A percentile compares a stretch with the other conserved stretches of the same genome.
phyloP scores from a whole-genome alignment of 352 stramenopile genomes.

The Blastocystis sp. region DNA sequence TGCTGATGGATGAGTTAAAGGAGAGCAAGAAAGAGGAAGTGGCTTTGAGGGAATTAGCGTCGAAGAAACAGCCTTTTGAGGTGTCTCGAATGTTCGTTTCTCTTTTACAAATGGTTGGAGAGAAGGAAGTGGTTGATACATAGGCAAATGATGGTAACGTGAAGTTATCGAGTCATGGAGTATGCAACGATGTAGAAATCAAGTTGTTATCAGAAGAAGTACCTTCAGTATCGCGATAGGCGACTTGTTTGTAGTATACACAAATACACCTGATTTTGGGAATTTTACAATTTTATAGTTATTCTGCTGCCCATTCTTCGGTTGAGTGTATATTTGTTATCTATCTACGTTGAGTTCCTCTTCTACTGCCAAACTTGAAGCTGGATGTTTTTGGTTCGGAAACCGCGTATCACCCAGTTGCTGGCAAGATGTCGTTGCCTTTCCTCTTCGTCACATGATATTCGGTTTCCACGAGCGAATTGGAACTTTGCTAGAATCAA shows the following conservation, averaged over 20 bases:
- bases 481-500: not conserved
- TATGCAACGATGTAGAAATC: not conserved
- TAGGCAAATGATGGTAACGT: conserved; percentile 44
- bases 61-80: not conserved
- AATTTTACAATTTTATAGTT: too few relatives aligned
- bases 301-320: too few relatives aligned
- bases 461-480: not conserved
- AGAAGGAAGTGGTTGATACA: not conserved
- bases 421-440: not conserved
- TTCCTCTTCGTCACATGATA: not conserved
- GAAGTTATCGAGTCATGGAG: not conserved
- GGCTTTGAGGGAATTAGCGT: not conserved
- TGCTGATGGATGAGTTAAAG: not conserved
- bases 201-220: not conserved
- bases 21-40: not conserved
- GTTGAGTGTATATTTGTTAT: not conserved
- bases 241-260: not conserved
- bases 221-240: not conserved
- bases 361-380: not conserved
- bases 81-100: conserved; percentile 45
- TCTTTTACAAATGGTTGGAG: not conserved
- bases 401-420: not conserved
- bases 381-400: not conserved
- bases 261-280: too few relatives aligned
- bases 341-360: not conserved